These are phyloP conservation scores for Lathyrus tuberosus DNA, from an alignment of 306 rosid genomes.

Conservation along the genomic window DNA sequence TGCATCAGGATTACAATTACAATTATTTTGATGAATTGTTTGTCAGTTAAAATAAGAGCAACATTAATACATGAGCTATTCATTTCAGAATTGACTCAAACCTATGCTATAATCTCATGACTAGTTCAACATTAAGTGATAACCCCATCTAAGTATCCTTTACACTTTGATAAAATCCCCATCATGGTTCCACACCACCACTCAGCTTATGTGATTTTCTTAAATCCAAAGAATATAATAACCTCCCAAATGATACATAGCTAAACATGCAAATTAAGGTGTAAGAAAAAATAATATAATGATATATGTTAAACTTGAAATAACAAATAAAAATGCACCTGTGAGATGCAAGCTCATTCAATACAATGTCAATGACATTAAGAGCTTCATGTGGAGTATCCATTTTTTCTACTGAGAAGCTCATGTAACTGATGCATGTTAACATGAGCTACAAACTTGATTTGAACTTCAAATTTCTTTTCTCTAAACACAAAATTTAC, in stretches of 20 bases:
- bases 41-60: constrained; percentile 10
- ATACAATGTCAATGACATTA: too few relatives aligned
- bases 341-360: too few relatives aligned
- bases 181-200: constrained; percentile 57
- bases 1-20: constrained; percentile 44
- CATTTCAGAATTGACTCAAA: background rate
- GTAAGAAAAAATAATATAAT: constrained; percentile 27
- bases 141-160: constrained; percentile 61
- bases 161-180: constrained; percentile 60
- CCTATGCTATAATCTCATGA: background rate
- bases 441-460: constrained; percentile 41
- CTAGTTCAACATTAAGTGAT: constrained; percentile 32
- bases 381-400: too few relatives aligned
- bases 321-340: too few relatives aligned
- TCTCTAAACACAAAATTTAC: constrained; percentile 33
- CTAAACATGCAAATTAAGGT: constrained; percentile 30
- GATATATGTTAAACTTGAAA: too few relatives aligned
- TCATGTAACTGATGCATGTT: too few relatives aligned
- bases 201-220: constrained; percentile 49
- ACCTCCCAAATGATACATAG: constrained; percentile 50
- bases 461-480: constrained; percentile 47
- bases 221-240: constrained; percentile 49
- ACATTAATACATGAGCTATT: background rate
- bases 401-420: too few relatives aligned
- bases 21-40: constrained; percentile 45